phyloP scores from a whole-genome alignment of 2,329 filamentous ascomycete genomes.

The Botrytis aclada region DNA sequence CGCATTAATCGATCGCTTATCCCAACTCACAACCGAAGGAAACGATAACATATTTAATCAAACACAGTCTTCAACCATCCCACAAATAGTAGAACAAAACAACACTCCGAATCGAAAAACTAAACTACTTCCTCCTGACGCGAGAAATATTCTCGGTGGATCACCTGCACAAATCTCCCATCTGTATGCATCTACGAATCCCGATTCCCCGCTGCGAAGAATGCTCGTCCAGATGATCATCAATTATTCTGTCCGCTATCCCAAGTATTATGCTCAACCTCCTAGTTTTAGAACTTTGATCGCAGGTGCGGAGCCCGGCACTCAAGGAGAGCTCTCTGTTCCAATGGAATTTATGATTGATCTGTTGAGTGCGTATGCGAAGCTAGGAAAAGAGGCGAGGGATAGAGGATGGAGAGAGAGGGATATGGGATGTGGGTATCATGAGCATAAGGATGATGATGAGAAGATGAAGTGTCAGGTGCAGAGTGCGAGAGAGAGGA shows the following conservation, averaged over 20 bases:
- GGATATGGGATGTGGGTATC: background rate
- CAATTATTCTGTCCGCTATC: background rate
- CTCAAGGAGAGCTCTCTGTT: background rate
- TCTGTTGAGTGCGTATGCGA: background rate
- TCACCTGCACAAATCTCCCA: background rate
- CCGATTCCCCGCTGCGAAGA: background rate
- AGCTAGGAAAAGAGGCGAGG: too few relatives aligned
- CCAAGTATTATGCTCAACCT: background rate
- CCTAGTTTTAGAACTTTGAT: background rate
- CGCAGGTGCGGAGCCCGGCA: accelerated
- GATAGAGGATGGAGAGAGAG: too few relatives aligned
- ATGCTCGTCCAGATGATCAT: background rate
- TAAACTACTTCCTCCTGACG: background rate
- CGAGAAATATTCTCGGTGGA: background rate
- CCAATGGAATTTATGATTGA: background rate
- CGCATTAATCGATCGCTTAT: background rate
- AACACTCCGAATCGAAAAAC: background rate
- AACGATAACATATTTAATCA: background rate
- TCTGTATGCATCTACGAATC: background rate
- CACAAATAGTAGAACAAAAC: background rate
- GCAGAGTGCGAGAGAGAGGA: background rate
- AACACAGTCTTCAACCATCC: background rate
- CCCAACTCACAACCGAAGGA: background rate
- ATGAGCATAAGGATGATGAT: background rate
- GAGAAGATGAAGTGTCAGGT: background rate